phyloP scores from a whole-genome alignment of 192 early-diverging fungal genomes.

The Funneliformis geosporum region DNA sequence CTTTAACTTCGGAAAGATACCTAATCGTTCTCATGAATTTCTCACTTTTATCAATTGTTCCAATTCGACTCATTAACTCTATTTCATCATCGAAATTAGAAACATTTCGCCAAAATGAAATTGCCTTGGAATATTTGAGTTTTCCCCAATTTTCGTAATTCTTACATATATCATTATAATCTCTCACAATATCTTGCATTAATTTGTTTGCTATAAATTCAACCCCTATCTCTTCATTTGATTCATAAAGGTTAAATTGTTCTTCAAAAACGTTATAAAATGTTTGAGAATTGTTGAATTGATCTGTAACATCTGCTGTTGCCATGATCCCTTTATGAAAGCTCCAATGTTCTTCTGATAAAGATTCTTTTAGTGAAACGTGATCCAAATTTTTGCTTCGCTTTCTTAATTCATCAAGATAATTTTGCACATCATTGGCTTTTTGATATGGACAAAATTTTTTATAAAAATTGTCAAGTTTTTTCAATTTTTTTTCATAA shows the following conservation, averaged over 20 bases:
- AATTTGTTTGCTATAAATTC: background rate
- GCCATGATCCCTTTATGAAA: background rate
- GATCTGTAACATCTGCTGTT: background rate
- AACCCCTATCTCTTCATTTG: background rate
- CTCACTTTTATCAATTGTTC: background rate
- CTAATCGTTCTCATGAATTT: background rate
- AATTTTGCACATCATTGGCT: background rate
- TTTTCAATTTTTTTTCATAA: background rate
- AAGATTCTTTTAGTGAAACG: background rate
- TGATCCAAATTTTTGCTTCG: background rate
- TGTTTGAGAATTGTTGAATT: slow-evolving; percentile 15
- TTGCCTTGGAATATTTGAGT: background rate
- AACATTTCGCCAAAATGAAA: slow-evolving; percentile 19
- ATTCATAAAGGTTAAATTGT: background rate
- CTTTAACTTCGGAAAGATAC: background rate
- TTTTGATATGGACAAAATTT: background rate
- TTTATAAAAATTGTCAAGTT: background rate
- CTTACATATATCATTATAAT: background rate
- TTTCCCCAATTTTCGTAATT: slow-evolving; percentile 17
- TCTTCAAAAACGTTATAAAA: slow-evolving; percentile 22
- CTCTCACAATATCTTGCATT: background rate
- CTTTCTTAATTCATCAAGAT: background rate
- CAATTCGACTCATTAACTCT: background rate
- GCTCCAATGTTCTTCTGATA: background rate
- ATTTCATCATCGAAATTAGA: slow-evolving; percentile 1